These are phyloP conservation scores for Phytophthora pseudosyringae DNA, from an alignment of 352 stramenopile genomes.

Conservation along the genomic window DNA sequence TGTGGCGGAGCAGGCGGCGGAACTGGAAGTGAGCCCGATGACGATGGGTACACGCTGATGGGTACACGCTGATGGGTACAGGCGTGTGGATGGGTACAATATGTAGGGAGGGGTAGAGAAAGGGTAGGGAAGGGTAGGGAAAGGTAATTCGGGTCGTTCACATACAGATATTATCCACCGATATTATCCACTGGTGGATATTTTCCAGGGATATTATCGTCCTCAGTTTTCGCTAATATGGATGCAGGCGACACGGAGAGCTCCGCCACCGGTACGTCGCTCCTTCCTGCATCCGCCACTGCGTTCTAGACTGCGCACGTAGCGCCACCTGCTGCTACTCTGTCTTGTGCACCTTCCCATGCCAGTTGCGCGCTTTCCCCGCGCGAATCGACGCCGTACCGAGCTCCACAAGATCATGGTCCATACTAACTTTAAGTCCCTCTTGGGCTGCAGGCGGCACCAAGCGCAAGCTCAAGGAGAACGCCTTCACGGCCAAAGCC, in stretches of 20 bases:
- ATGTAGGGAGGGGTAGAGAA: too few relatives aligned
- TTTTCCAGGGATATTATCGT: too few relatives aligned
- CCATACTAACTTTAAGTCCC: neutral
- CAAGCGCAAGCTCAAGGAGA: conserved; percentile 83
- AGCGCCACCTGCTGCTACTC: neutral
- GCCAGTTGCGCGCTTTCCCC: neutral
- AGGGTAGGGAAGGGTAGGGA: too few relatives aligned
- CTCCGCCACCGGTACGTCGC: conserved; percentile 12
- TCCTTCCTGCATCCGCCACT: neutral
- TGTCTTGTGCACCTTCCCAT: neutral
- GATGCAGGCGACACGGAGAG: conserved; percentile 25
- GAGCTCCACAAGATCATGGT: neutral
- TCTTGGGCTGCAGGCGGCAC: conserved; percentile 33
- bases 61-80: too few relatives aligned
- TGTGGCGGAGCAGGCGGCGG: too few relatives aligned
- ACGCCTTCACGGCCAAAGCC: conserved; percentile 74
- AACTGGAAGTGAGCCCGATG: too few relatives aligned
- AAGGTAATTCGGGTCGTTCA: too few relatives aligned
- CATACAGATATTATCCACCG: too few relatives aligned
- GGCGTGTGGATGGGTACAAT: too few relatives aligned
- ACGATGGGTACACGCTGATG: too few relatives aligned
- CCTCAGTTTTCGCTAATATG: conserved; percentile 13
- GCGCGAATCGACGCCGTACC: conserved; percentile 4
- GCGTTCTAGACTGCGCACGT: neutral
- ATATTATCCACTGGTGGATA: too few relatives aligned